These are phyloP conservation scores for Suillus sp. DNA, from an alignment of 768 basidiomycete species.

Conservation along the genomic window DNA sequence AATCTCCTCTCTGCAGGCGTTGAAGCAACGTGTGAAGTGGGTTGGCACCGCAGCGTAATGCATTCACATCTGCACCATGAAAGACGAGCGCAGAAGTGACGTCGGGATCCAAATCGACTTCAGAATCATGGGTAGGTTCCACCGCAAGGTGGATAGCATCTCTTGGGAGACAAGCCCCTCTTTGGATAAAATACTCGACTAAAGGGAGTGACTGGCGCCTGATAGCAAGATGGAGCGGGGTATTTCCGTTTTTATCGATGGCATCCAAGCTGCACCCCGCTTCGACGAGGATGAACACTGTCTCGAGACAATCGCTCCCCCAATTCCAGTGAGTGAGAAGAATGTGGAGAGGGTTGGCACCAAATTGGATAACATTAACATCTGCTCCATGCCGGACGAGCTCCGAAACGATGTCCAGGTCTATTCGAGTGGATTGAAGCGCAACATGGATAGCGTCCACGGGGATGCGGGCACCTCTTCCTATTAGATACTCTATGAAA, in stretches of 20 bases:
- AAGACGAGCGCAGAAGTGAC: background rate
- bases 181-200: slow-evolving; percentile 4
- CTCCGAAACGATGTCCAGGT: background rate
- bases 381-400: slow-evolving; percentile 4
- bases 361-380: background rate
- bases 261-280: slow-evolving; percentile 5
- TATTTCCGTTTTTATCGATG: background rate
- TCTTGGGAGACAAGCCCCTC: background rate
- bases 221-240: slow-evolving; percentile 3
- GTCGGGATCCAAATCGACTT: background rate
- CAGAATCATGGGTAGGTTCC: background rate
- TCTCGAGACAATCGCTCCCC: background rate
- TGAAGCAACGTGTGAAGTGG: background rate
- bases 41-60: background rate
- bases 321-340: background rate
- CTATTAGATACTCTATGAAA: slow-evolving; percentile 1
- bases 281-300: background rate
- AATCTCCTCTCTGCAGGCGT: background rate
- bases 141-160: slow-evolving; percentile 1
- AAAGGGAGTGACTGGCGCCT: background rate
- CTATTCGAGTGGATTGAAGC: background rate
- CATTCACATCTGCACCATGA: background rate
- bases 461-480: background rate
- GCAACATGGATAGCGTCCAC: background rate
- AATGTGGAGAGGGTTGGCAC: background rate